Evolutionary conservation across 2,329 filamentous ascomycete genomes (phyloP).

Genomic region (Zasmidium angulare): DNA sequence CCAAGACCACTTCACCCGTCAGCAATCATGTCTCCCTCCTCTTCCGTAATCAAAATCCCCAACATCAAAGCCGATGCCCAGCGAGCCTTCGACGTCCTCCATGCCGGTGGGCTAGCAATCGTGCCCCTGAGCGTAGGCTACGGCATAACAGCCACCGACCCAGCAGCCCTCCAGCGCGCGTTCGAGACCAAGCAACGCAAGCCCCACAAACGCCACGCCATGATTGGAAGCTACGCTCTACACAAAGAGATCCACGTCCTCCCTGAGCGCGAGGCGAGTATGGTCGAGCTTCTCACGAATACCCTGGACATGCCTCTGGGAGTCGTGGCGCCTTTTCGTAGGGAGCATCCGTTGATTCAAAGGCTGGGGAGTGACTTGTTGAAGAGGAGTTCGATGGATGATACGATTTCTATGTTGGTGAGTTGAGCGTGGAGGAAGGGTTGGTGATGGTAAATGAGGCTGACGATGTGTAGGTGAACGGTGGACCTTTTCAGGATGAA

Average conservation of each 20-base stretch:
- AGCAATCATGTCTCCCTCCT: not conserved
- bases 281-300: conserved; percentile 2
- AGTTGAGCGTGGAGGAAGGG: not conserved
- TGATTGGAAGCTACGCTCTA: conserved; percentile 7
- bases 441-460: too few species aligned
- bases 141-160: conserved; percentile 3
- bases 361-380: conserved; percentile 1
- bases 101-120: conserved; percentile 4
- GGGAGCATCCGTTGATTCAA: conserved; percentile 6
- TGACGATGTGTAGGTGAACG: not conserved
- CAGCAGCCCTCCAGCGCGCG: conserved; percentile 6
- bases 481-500: conserved; percentile 6
- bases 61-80: conserved; percentile 4
- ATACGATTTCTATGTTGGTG: conserved; percentile 4
- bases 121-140: conserved; percentile 5
- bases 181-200: conserved; percentile 7
- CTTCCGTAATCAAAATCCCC: not conserved
- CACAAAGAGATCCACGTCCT: conserved; percentile 8
- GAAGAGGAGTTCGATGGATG: conserved; percentile 1
- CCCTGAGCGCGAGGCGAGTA: conserved; percentile 2
- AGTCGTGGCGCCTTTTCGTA: conserved; percentile 4
- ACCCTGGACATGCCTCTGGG: conserved; percentile 5
- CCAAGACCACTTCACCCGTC: too few species aligned
- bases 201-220: conserved; percentile 8
- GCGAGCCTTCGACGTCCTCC: conserved; percentile 1